phyloP scores from a whole-genome alignment of 2,329 filamentous ascomycete genomes.

The Rhytidhysteron rufulum region DNA sequence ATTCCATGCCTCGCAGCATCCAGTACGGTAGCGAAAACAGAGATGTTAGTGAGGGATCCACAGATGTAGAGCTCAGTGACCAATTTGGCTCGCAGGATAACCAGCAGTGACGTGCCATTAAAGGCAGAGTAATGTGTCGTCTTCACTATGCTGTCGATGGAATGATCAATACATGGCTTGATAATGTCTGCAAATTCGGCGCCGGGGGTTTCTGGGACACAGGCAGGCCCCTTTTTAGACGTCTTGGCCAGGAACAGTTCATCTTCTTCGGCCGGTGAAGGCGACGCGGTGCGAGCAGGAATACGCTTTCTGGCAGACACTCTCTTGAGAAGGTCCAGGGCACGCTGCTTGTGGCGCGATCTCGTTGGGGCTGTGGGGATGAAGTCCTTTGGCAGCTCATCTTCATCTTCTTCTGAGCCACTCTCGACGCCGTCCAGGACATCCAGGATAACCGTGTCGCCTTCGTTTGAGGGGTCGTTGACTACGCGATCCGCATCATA shows the following conservation, averaged over 20 bases:
- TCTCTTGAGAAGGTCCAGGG: conserved; percentile 34
- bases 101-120: conserved; percentile 66
- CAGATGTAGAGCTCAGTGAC: conserved; percentile 88
- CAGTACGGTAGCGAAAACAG: conserved; percentile 84
- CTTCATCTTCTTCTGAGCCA: conserved; percentile 29
- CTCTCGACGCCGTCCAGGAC: conserved; percentile 33
- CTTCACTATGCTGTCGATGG: conserved; percentile 51
- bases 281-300: conserved; percentile 22
- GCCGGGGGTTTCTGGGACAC: conserved; percentile 42
- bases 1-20: conserved; percentile 88
- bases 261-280: conserved; percentile 35
- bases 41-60: conserved; percentile 80
- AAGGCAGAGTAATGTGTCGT: conserved; percentile 92
- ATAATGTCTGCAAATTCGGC: conserved; percentile 50
- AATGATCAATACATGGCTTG: conserved; percentile 47
- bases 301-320: conserved; percentile 29
- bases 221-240: conserved; percentile 37
- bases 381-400: conserved; percentile 23
- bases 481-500: conserved; percentile 62
- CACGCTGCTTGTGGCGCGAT: conserved; percentile 32
- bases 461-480: conserved; percentile 48
- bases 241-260: conserved; percentile 44
- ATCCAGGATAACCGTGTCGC: conserved; percentile 42
- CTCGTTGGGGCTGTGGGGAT: conserved; percentile 19
- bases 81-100: conserved; percentile 76